phyloP scores from a whole-genome alignment of 176 grass and related monocot genomes.

The Dactylis glomerata region DNA sequence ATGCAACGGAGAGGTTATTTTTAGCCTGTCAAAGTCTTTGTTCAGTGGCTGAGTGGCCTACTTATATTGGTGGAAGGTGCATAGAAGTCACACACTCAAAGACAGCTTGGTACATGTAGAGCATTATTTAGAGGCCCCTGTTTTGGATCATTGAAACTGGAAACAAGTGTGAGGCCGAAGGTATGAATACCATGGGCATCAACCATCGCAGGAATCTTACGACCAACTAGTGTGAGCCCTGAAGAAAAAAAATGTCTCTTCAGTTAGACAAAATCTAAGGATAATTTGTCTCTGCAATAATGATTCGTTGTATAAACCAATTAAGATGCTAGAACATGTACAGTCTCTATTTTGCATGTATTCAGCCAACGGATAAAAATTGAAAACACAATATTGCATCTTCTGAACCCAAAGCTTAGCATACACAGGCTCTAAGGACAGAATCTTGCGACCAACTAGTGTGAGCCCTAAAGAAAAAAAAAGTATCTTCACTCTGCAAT shows the following conservation, averaged over 20 bases:
- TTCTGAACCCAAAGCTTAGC: neutral
- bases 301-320: neutral
- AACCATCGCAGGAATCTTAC: slow-evolving; percentile 7
- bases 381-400: neutral
- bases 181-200: slow-evolving; percentile 12
- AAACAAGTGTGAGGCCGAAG: neutral
- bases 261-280: neutral
- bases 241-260: neutral
- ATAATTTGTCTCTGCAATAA: neutral
- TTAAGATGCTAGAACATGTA: slow-evolving; percentile 2
- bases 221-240: neutral
- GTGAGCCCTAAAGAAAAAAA: neutral
- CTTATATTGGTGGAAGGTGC: neutral
- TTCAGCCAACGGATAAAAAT: neutral
- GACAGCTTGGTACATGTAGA: neutral
- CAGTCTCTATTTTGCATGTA: neutral
- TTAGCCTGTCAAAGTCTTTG: slow-evolving; percentile 1
- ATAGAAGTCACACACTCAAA: neutral
- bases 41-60: neutral
- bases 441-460: slow-evolving; percentile 8
- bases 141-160: neutral
- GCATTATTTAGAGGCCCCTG: neutral
- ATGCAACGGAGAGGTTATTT: neutral
- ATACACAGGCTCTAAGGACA: too few species aligned
- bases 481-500: neutral